phyloP scores from a whole-genome alignment of 2,329 filamentous ascomycete species.

The Aspergillus unguis region DNA sequence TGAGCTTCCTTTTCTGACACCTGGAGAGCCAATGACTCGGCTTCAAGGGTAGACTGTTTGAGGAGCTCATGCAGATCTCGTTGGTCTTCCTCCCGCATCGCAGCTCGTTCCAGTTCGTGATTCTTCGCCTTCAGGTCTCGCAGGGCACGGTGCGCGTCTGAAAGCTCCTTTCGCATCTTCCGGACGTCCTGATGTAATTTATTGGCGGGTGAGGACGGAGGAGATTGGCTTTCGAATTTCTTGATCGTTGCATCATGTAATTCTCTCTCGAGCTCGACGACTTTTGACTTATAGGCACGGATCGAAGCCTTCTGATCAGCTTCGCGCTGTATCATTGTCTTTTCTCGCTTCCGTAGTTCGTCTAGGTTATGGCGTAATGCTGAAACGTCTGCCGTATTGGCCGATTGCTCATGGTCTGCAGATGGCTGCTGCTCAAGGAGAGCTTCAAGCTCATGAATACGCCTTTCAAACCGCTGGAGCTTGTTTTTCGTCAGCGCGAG shows the following conservation, averaged over 20 bases:
- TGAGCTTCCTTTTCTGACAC: constrained; percentile 66
- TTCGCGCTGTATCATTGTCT: constrained; percentile 64
- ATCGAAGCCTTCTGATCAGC: constrained; percentile 60
- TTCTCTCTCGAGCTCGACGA: constrained; percentile 65
- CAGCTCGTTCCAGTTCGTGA: constrained; percentile 51
- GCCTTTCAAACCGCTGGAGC: constrained; percentile 62
- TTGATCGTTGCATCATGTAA: constrained; percentile 59
- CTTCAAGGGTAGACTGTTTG: constrained; percentile 47
- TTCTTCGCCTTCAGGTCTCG: constrained; percentile 54
- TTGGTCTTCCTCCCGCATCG: constrained; percentile 43
- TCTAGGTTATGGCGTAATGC: constrained; percentile 62
- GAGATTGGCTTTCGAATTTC: constrained; percentile 53
- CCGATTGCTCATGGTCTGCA: constrained; percentile 31
- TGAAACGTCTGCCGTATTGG: constrained; percentile 51
- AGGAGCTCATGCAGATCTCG: constrained; percentile 46
- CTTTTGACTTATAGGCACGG: constrained; percentile 61
- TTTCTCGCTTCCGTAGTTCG: constrained; percentile 63
- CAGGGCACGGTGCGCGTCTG: constrained; percentile 57
- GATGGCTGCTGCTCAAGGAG: constrained; percentile 56
- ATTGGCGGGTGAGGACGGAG: constrained; percentile 49
- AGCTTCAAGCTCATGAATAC: constrained; percentile 47
- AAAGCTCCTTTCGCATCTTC: constrained; percentile 60
- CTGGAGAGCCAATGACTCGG: constrained; percentile 68
- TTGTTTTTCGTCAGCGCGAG: constrained; percentile 56
- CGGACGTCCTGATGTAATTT: constrained; percentile 52